Base-by-base conservation (phyloP, 768 basidiomycete species). In the Coprinopsis marcescibilis region DNA sequence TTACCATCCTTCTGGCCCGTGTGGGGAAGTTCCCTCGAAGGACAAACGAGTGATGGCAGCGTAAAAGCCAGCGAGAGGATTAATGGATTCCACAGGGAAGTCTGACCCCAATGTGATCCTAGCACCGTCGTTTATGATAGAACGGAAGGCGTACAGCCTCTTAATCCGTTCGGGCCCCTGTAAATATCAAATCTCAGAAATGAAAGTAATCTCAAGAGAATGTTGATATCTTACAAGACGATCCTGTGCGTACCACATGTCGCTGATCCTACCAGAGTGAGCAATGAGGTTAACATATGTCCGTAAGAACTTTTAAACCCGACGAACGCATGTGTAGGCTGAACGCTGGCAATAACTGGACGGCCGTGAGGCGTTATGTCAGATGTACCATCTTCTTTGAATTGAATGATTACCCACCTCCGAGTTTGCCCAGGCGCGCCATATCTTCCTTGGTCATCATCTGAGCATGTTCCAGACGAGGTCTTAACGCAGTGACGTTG, bases 391-490 rank as follows among this genome's bases (percentile, higher is more conserved):
- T 27, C 46, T 15, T 20, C 32, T 13, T 3, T 17, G 34, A 20
- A 26, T 21, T 25, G 47, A 14, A 26, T 17, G 19, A 50, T 10
- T 12, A 52, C 77, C 54, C 57, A 89, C 91, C 83, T 47, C 90
- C 92, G 6, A 94, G 77, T 52, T 71, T 77, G 15, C 85, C 90
- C 13, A 93, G 72, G 13, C 90, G 77, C 21, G 65, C 65, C 71
- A 95, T 81, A 60, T 95, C 93, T 2, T 67, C 69, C n/a, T 72
- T 67, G 2, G 77, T 81, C 63, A 95, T 73, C 56, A 96, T 82
- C 62, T 96, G 92, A 6, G 89, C 90, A 64, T 97, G 93, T 61
- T 97, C 93, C 11, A 95, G 73, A 20, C 93, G 78, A 38, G 89
- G 84, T 33, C 91, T 72, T 37, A 81, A 65, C 20, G 81, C 78